Conservation (phyloP, 441 rosid species). For the Flueggea neowawraea region DNA sequence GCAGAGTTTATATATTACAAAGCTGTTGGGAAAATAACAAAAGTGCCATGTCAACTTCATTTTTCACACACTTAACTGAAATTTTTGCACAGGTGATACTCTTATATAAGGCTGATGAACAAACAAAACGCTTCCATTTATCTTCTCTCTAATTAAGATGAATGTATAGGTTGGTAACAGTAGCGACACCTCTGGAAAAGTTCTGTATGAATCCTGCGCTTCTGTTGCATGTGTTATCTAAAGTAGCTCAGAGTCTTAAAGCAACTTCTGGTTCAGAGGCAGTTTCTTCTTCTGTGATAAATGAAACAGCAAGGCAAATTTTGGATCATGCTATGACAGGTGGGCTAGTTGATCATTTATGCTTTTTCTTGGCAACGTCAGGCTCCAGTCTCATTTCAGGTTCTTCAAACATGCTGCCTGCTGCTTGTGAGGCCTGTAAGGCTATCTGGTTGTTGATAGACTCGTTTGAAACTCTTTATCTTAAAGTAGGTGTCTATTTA, state of each 20-base stretch:
- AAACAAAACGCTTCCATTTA: neutral
- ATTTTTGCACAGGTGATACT: conserved; percentile 75
- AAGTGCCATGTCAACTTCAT: conserved; percentile 42
- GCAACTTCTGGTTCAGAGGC: conserved; percentile 41
- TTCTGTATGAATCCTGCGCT: conserved; percentile 66
- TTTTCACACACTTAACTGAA: conserved; percentile 68
- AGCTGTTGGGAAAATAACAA: conserved; percentile 51
- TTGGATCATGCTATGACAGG: conserved; percentile 78
- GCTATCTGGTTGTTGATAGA: conserved; percentile 79
- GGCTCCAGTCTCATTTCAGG: conserved; percentile 82
- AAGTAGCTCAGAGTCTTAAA: conserved; percentile 57
- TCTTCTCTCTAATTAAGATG: conserved; percentile 11
- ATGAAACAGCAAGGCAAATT: conserved; percentile 54
- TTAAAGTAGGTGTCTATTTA: conserved; percentile 39
- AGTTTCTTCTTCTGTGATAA: conserved; percentile 34
- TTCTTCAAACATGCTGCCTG: conserved; percentile 73
- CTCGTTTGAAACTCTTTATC: conserved; percentile 54
- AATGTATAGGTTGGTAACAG: conserved; percentile 54
- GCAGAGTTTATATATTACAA: conserved; percentile 80
- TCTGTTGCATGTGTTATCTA: conserved; percentile 66
- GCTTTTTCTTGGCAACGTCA: conserved; percentile 76
- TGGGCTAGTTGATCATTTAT: conserved; percentile 73
- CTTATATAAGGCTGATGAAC: neutral
- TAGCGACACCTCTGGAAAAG: conserved; percentile 67
- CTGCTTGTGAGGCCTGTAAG: conserved; percentile 82